Percentiles rank a stretch among this genome's conserved stretches.
Evolutionary conservation across 805 yeast genomes (phyloP).

Genomic region (Candida nitratophila): DNA sequence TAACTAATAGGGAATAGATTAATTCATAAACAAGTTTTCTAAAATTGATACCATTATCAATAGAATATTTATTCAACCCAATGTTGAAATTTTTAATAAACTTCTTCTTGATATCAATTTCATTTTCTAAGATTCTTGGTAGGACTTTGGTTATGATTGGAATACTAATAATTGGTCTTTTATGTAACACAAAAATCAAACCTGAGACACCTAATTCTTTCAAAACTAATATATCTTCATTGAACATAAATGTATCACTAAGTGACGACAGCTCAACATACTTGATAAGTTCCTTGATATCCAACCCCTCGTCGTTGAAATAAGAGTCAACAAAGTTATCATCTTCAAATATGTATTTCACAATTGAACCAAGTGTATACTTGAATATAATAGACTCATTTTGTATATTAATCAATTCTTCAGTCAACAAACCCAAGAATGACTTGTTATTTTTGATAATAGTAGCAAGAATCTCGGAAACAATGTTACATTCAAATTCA

Average conservation of each 20-base stretch:
- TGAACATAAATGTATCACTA: constrained; percentile 15
- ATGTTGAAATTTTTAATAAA: constrained; percentile 63
- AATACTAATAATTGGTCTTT: constrained; percentile 39
- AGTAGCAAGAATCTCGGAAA: constrained; percentile 8
- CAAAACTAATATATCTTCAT: constrained; percentile 39
- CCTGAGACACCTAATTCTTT: constrained; percentile 56
- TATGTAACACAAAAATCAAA: constrained; percentile 52
- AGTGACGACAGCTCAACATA: constrained; percentile 19
- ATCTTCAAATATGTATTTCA: constrained; percentile 19
- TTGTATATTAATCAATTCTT: constrained; percentile 10
- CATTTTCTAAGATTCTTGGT: constrained; percentile 42
- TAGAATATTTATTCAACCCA: constrained; percentile 82
- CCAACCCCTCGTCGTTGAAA: constrained; percentile 20
- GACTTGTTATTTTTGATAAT: neutral
- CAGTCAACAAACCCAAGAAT: neutral
- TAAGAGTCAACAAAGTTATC: constrained; percentile 9
- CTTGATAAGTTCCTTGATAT: constrained; percentile 4
- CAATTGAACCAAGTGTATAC: constrained; percentile 20
- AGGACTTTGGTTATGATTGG: constrained; percentile 39
- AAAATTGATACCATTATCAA: constrained; percentile 70
- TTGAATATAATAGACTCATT: constrained; percentile 10
- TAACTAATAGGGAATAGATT: constrained; percentile 43
- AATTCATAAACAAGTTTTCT: constrained; percentile 69
- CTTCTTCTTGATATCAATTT: constrained; percentile 46
- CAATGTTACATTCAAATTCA: constrained; percentile 5